phyloP scores from a whole-genome alignment of 441 rosid species.

The Theobroma grandiflorum region DNA sequence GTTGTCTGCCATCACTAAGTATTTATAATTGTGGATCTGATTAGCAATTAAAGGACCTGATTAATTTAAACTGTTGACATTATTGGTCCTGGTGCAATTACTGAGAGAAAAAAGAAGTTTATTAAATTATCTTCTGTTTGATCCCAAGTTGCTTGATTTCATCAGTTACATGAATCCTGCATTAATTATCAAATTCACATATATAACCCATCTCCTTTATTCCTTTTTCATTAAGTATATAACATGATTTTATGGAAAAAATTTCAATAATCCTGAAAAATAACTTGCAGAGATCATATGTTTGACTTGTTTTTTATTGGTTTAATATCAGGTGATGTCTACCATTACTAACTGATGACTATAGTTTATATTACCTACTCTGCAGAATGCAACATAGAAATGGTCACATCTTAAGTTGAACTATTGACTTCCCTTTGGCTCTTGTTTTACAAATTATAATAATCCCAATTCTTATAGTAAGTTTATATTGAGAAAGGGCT shows the following conservation, averaged over 20 bases:
- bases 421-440: not conserved
- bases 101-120: not conserved
- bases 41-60: not conserved
- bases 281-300: too few relatives aligned
- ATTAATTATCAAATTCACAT: not conserved
- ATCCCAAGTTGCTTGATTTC: not conserved
- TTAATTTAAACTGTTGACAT: not conserved
- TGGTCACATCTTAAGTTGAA: not conserved
- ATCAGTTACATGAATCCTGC: not conserved
- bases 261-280: too few relatives aligned
- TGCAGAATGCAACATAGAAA: conserved; percentile 1
- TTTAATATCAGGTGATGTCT: not conserved
- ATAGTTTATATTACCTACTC: not conserved
- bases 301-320: too few relatives aligned
- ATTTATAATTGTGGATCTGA: not conserved
- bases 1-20: conserved; percentile 28
- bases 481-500: not conserved
- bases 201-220: too few relatives aligned
- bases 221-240: too few relatives aligned
- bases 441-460: not conserved
- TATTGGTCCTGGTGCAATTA: not conserved
- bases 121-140: not conserved
- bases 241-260: too few relatives aligned
- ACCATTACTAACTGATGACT: conserved; percentile 16
- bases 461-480: not conserved